Evolutionary conservation across 1,139 yeast species (phyloP), one percentile per base, ranked within the genome.

Genomic region (Sugiyamaella sp.): DNA sequence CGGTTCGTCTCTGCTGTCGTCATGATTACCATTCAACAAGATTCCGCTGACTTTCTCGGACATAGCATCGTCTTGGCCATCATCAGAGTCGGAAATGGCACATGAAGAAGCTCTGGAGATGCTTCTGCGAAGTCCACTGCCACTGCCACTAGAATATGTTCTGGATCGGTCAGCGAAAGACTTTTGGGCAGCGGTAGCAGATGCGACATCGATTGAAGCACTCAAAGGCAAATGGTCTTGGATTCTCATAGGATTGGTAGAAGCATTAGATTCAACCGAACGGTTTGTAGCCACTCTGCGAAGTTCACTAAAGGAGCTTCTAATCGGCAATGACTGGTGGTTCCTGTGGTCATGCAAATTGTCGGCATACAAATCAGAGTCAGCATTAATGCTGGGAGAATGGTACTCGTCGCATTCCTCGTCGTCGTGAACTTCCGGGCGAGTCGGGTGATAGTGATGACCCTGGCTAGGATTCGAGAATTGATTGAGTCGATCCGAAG

Each of bases 321-420:
- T 56, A 3, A 61, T 60, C 8, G 69, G 70, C 16, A 67, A 53
- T 20, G 70, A 63, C 37, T 63, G 66, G 10, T 68, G 70, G 53
- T 62, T 56, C 32, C 70, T 61, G 57, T 68, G 71, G 52, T 67
- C 72, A 49, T 68, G 52, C 37, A 69, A 58, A 21, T 61, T 66
- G 52, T 54, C 45, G 16, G 19, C 24, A 38, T 37, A 21, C 25
- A 39, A 21, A 39, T 46, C 21, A 5, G 44, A 37, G 5, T 39
- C 44, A 27, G 39, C 32, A 6, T 38, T 14, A 12, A 29, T 14
- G 21, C 10, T 56, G 14, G 47, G 55, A 43, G 53, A 52, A n/a
- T 49, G 52, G 4, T 46, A 47, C 32, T 53, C 52, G 5, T 43
- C 35, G 21, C n/a, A 38, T 47, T 46, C 41, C n/a, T 40, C 43